A percentile compares a stretch with the other conserved stretches of the same genome.
Conservation (phyloP, 345 rosid species). For the Dipteronia dyeriana region DNA sequence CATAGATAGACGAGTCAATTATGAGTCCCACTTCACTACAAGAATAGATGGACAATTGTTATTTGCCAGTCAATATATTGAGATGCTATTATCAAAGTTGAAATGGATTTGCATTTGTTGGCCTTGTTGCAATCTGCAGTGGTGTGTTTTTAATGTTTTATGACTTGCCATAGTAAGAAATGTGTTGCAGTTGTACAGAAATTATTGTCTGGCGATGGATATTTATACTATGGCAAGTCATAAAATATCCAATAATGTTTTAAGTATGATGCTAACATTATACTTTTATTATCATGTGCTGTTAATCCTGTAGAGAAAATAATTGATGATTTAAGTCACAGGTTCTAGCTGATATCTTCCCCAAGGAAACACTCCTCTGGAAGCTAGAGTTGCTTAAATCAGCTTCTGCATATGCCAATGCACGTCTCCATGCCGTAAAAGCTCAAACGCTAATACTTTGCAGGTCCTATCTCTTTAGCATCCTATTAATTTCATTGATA, state of each 20-base stretch:
- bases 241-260: no score
- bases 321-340: conserved; percentile 11
- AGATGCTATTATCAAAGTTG: not conserved
- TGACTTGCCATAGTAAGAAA: not conserved
- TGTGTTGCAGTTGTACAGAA: no score
- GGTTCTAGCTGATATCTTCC: conserved; percentile 35
- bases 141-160: not conserved
- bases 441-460: conserved; percentile 64
- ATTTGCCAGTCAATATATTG: not conserved
- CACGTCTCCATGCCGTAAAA: conserved; percentile 49
- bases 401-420: conserved; percentile 58
- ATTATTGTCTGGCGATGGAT: not conserved
- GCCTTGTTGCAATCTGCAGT: not conserved
- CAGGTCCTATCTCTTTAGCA: conserved; percentile 41
- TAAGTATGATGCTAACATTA: not conserved
- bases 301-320: not conserved
- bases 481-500: not conserved
- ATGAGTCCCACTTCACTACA: not conserved
- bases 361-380: conserved; percentile 40
- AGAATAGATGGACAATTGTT: not conserved
- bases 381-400: conserved; percentile 44
- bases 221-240: no score
- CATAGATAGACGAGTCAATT: not conserved
- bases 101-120: not conserved
- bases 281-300: not conserved